Percentiles rank a stretch among this genome's conserved stretches.
Evolutionary conservation across 2,329 filamentous ascomycete genomes (phyloP).

Genomic region (Thermomyces lanuginosus): DNA sequence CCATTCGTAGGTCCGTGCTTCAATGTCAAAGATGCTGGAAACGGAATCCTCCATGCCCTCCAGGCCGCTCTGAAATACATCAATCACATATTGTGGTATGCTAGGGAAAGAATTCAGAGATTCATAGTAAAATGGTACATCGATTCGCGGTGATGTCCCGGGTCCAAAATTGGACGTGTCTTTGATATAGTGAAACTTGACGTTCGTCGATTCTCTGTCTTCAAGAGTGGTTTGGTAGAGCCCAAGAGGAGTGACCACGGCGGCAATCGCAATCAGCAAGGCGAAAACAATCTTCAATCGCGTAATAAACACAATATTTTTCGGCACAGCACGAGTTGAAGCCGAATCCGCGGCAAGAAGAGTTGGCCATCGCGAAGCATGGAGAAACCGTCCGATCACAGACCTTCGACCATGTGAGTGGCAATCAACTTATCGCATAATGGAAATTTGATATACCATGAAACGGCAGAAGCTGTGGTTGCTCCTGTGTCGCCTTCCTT

Average conservation of each 20-base stretch:
- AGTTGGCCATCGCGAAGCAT: slow-evolving; percentile 28
- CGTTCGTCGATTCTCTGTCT: slow-evolving; percentile 5
- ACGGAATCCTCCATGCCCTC: slow-evolving; percentile 15
- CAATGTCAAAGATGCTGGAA: slow-evolving; percentile 31
- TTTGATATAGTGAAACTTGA: slow-evolving; percentile 22
- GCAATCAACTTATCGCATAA: slow-evolving; percentile 1
- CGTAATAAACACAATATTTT: slow-evolving; percentile 11
- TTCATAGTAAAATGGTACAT: slow-evolving; percentile 12
- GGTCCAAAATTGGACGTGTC: slow-evolving; percentile 16
- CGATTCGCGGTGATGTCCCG: slow-evolving; percentile 23
- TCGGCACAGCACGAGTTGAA: slow-evolving; percentile 16
- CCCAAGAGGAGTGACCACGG: slow-evolving; percentile 33
- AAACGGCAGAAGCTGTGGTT: slow-evolving; percentile 21
- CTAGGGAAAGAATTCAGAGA: slow-evolving; percentile 15
- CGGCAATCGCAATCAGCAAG: slow-evolving; percentile 22
- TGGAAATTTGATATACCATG: slow-evolving; percentile 7
- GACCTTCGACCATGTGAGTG: slow-evolving; percentile 14
- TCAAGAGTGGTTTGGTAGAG: slow-evolving; percentile 25
- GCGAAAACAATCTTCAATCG: slow-evolving; percentile 13
- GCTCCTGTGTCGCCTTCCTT: slow-evolving; percentile 22
- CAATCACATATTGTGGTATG: slow-evolving; percentile 19
- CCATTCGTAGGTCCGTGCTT: slow-evolving; percentile 16
- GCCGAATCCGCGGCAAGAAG: slow-evolving; percentile 26
- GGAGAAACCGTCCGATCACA: slow-evolving; percentile 21
- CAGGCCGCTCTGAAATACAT: slow-evolving; percentile 25